Evolutionary conservation across 805 yeast species (phyloP).

Genomic region (Cyberlindnera mrakii): DNA sequence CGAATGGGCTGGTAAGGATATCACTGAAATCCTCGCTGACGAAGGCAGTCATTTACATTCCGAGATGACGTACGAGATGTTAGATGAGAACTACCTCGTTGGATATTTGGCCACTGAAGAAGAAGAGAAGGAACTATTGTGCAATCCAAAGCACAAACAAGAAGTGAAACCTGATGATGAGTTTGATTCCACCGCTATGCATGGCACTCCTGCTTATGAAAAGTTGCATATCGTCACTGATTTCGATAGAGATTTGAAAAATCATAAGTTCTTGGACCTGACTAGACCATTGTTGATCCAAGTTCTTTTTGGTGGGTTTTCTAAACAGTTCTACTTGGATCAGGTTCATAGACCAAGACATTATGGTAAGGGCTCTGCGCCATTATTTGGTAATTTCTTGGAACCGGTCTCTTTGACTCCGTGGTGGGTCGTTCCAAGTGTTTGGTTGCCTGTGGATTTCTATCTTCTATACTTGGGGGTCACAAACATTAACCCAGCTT

Average conservation of each 20-base stretch:
- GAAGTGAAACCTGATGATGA: slow-evolving; percentile 44
- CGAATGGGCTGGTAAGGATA: slow-evolving; percentile 80
- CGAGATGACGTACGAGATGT: slow-evolving; percentile 78
- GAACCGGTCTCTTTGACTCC: slow-evolving; percentile 90
- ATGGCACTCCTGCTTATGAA: slow-evolving; percentile 67
- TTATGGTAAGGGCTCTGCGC: slow-evolving; percentile 96
- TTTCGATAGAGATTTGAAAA: slow-evolving; percentile 57
- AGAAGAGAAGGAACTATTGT: slow-evolving; percentile 67
- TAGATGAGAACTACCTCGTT: slow-evolving; percentile 72
- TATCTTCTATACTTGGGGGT: slow-evolving; percentile 58
- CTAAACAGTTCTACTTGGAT: slow-evolving; percentile 86
- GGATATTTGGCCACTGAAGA: slow-evolving; percentile 79
- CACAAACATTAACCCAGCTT: slow-evolving; percentile 35
- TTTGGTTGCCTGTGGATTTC: slow-evolving; percentile 83
- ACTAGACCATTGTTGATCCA: slow-evolving; percentile 77
- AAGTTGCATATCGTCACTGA: slow-evolving; percentile 77
- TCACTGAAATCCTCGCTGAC: slow-evolving; percentile 77
- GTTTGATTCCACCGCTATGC: slow-evolving; percentile 49
- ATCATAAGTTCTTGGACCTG: slow-evolving; percentile 83
- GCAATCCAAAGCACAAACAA: slow-evolving; percentile 52
- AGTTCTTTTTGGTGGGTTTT: slow-evolving; percentile 66
- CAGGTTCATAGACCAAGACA: slow-evolving; percentile 98
- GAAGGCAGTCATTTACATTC: slow-evolving; percentile 69
- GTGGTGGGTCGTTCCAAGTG: slow-evolving; percentile 85
- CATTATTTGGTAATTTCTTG: slow-evolving; percentile 86